Conservation (phyloP, 495 filamentous ascomycete species). For the Aspergillus ostianus region DNA sequence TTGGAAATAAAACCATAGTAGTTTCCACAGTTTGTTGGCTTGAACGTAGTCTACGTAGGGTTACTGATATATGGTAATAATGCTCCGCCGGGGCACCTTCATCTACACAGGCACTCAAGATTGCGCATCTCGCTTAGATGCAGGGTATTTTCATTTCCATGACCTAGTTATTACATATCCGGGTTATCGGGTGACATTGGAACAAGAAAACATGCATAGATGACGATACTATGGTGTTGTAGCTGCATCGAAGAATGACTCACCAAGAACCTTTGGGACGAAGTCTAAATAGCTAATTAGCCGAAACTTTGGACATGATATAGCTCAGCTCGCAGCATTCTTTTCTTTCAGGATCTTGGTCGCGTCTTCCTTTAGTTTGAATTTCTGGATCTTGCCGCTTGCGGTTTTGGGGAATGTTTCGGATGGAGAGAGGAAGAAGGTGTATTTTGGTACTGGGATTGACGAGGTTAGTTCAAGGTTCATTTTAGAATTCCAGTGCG, state of each 20-base stretch:
- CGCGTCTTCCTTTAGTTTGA: constrained; percentile 72
- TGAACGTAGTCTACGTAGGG: background rate
- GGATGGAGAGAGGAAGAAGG: constrained; percentile 65
- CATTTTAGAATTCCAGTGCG: too few relatives aligned
- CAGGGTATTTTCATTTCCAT: background rate
- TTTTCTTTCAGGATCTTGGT: constrained; percentile 41
- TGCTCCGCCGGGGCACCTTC: background rate
- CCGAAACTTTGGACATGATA: background rate
- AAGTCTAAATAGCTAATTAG: background rate
- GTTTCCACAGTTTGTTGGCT: background rate
- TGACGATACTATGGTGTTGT: background rate
- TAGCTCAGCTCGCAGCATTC: background rate
- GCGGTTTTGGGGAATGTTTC: constrained; percentile 86
- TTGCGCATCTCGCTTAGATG: background rate
- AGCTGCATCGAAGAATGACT: background rate
- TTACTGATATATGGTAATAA: background rate
- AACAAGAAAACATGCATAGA: background rate
- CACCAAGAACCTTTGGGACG: background rate
- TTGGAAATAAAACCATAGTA: background rate
- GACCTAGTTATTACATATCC: too few relatives aligned
- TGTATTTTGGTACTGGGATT: constrained; percentile 71
- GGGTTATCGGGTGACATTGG: too few relatives aligned
- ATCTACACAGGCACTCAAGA: background rate
- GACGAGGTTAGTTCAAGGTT: background rate
- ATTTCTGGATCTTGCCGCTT: constrained; percentile 97